Evolutionary conservation across 2,329 filamentous ascomycete genomes (phyloP), one percentile per base, ranked within the genome.

Genomic region (Lasiodiplodia sp.): DNA sequence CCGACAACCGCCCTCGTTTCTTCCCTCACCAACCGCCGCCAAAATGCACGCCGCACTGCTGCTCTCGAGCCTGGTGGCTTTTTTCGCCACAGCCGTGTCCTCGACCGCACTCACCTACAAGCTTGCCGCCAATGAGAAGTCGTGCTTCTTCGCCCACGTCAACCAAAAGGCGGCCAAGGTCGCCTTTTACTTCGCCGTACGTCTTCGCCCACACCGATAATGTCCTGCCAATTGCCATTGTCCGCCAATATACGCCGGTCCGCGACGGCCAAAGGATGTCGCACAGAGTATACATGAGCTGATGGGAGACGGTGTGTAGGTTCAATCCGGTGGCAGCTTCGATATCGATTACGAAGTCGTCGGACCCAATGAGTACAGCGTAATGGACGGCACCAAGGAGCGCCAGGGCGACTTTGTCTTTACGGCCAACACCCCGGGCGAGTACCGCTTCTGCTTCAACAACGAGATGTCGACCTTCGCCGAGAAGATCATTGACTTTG

Each of bases 391-490:
- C 70, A 86, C 90, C 74, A 98, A 97, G 83, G 96, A 93, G 84
- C 89, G 95, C 72, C 95, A 98, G 83, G 96, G 95, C 66, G 96
- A 99, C 82, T 98, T 97, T 78, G 96, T 99, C 71, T 99, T 99
- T 81, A 97, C 94, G 0, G 96, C 94, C 56, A 93, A 93, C 76
- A 89, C 93, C 65, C 78, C 87, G 7, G 96, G 96, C 72, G 95
- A 98, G 77, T 97, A 98, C 84, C 89, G 90, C 66, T 98, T 99
- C 85, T 99, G 96, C 87, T 99, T 99, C 86, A 92, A 94, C 83
- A 99, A 99, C 78, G 92, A 96, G 79, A 97, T 99, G 92, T 97
- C 92, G 78, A 98, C 95, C 0, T 97, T 97, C 79, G 91, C 94
- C 65, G 96, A 99, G 83, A 99, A 99, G 84, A 90, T 93, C 79